These are phyloP conservation scores for Oryza punctata DNA, from an alignment of 176 grass and related monocot genomes.

Conservation along the genomic window DNA sequence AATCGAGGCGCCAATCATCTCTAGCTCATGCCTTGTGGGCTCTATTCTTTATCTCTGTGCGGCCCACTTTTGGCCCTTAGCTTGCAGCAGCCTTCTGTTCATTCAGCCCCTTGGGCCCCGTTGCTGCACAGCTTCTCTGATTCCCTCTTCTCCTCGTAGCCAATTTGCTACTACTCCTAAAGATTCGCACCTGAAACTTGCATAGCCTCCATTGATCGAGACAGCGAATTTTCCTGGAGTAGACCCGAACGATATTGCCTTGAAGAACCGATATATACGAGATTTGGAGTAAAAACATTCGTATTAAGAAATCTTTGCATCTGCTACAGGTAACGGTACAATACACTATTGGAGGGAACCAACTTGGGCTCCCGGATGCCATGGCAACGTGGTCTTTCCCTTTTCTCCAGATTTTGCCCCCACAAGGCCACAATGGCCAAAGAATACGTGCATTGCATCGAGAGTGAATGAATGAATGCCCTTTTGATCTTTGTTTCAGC, in stretches of 20 bases:
- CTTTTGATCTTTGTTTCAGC: conserved; percentile 21
- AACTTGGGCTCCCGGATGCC: not conserved
- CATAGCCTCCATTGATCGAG: too few species aligned
- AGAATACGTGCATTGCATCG: not conserved
- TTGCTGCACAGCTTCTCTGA: not conserved
- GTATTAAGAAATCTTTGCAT: not conserved
- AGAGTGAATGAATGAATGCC: conserved; percentile 21
- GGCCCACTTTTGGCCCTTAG: not conserved
- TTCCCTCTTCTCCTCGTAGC: not conserved
- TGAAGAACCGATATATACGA: too few species aligned
- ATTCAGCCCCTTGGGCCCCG: not conserved
- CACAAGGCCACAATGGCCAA: not conserved
- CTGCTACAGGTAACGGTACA: not conserved
- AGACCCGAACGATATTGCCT: not conserved
- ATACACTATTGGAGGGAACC: not conserved
- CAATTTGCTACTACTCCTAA: not conserved
- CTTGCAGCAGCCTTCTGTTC: not conserved
- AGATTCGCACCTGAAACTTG: not conserved
- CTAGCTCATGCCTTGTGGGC: not conserved
- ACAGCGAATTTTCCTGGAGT: too few species aligned
- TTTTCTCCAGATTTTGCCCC: not conserved
- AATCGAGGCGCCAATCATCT: conserved; percentile 1
- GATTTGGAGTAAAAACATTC: not conserved
- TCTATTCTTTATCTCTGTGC: not conserved
- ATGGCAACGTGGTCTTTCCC: not conserved